These are phyloP conservation scores for Agrocybe praecox DNA, from an alignment of 768 basidiomycete genomes.

Conservation along the genomic window DNA sequence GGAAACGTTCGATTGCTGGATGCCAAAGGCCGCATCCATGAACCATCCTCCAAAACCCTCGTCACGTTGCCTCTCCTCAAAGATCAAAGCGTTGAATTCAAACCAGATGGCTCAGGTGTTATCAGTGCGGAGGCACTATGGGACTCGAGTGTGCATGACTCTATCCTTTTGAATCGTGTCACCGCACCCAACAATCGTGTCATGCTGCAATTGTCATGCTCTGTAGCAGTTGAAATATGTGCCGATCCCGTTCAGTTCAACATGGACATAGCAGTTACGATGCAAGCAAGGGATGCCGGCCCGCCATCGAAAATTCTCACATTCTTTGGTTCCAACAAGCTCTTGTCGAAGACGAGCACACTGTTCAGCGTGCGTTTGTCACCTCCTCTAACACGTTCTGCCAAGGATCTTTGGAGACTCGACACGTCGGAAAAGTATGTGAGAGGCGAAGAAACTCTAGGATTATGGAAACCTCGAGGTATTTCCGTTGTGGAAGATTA, in stretches of 20 bases:
- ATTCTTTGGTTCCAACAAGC: conserved; percentile 78
- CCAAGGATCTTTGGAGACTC: conserved; percentile 90
- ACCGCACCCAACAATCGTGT: conserved; percentile 80
- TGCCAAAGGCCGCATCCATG: conserved; percentile 78
- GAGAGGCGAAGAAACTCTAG: conserved; percentile 84
- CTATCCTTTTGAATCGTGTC: conserved; percentile 81
- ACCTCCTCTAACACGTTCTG: conserved; percentile 83
- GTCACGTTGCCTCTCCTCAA: conserved; percentile 75
- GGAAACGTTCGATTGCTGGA: conserved; percentile 88
- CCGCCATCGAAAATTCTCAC: conserved; percentile 78
- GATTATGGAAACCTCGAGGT: conserved; percentile 85
- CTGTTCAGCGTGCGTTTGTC: conserved; percentile 82
- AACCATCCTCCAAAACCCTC: conserved; percentile 70
- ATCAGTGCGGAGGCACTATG: conserved; percentile 77
- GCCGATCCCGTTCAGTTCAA: conserved; percentile 86
- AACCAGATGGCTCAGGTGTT: conserved; percentile 79
- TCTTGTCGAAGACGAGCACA: conserved; percentile 78
- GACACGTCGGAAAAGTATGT: conserved; percentile 97
- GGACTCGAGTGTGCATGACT: conserved; percentile 94
- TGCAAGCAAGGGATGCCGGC: conserved; percentile 83
- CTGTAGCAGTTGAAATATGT: conserved; percentile 82
- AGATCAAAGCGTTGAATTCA: conserved; percentile 75
- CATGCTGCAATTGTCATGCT: conserved; percentile 76
- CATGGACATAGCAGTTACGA: conserved; percentile 84
- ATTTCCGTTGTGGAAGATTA: conserved; percentile 90